phyloP scores from a whole-genome alignment of 1,284 basidiomycete species.

The Cystobasidiaceae sp. region DNA sequence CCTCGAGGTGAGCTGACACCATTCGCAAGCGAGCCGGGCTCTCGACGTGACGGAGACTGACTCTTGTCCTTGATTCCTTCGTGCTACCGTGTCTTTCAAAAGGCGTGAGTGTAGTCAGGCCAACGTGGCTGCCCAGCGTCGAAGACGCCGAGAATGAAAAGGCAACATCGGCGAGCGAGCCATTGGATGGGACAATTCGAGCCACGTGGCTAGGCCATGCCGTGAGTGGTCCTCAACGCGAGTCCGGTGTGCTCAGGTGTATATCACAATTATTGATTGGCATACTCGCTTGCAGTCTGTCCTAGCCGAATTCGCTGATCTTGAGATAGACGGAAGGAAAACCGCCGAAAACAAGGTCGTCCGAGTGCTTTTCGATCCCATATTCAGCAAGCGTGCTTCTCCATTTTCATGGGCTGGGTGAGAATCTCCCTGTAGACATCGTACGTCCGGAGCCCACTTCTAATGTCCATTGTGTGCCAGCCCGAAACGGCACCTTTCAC shows the following conservation, averaged over 20 bases:
- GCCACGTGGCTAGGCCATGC: slow-evolving; percentile 42
- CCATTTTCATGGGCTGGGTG: slow-evolving; percentile 34
- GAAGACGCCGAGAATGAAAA: too few species aligned
- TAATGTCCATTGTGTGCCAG: slow-evolving; percentile 12
- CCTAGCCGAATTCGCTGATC: neutral
- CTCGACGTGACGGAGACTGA: too few species aligned
- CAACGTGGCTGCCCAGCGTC: too few species aligned
- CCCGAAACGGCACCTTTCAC: slow-evolving; percentile 33
- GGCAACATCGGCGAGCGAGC: slow-evolving; percentile 6
- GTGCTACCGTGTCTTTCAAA: too few species aligned
- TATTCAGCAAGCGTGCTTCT: slow-evolving; percentile 41
- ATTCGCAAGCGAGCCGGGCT: too few species aligned
- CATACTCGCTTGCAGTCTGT: neutral
- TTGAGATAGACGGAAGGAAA: neutral
- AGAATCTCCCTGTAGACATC: slow-evolving; percentile 27
- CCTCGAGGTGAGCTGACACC: too few species aligned
- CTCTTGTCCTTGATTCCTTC: too few species aligned
- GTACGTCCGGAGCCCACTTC: neutral
- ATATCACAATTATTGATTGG: slow-evolving; percentile 31
- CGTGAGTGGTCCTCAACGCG: too few species aligned
- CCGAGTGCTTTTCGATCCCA: slow-evolving; percentile 42
- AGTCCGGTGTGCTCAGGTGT: too few species aligned
- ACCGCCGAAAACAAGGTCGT: slow-evolving; percentile 12
- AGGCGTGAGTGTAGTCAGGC: too few species aligned
- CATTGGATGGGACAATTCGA: neutral